Evolutionary conservation across 768 basidiomycete genomes (phyloP).

Genomic region (Paxillus involutus): DNA sequence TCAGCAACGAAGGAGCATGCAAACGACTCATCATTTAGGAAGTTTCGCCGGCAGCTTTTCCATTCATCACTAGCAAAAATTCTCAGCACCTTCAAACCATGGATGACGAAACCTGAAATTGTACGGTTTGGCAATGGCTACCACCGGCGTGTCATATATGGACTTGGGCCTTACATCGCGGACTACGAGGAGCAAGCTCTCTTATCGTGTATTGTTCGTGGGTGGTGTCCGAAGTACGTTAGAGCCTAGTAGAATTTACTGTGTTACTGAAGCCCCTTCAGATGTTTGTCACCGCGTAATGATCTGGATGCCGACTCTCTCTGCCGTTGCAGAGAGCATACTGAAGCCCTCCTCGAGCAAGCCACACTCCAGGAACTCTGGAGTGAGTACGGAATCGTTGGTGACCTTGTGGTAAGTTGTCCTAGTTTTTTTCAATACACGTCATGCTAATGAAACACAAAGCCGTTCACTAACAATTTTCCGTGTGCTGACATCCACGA

Average conservation of each 20-base stretch:
- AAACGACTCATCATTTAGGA: slow-evolving; percentile 4
- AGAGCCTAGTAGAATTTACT: no score
- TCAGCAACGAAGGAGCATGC: slow-evolving; percentile 5
- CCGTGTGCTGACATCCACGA: slow-evolving; percentile 31
- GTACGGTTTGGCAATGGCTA: slow-evolving; percentile 18
- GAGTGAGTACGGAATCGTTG: slow-evolving; percentile 24
- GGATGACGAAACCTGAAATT: slow-evolving; percentile 17
- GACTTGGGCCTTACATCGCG: slow-evolving; percentile 16
- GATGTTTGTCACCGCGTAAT: not conserved
- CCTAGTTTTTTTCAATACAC: no score
- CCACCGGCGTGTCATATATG: slow-evolving; percentile 18
- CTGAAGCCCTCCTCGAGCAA: slow-evolving; percentile 11
- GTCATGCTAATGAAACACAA: no score
- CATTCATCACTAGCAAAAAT: slow-evolving; percentile 15
- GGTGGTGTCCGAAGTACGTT: no score
- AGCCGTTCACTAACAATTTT: slow-evolving; percentile 34
- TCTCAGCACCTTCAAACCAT: slow-evolving; percentile 7
- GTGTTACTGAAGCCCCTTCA: no score
- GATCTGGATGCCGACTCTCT: not conserved
- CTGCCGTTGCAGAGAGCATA: slow-evolving; percentile 16
- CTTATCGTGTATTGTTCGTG: slow-evolving; percentile 12
- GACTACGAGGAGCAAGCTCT: slow-evolving; percentile 22
- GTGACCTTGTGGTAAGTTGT: slow-evolving; percentile 12
- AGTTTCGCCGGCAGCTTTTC: slow-evolving; percentile 20
- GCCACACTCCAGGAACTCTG: slow-evolving; percentile 15